phyloP scores from a whole-genome alignment of 768 basidiomycete genomes.

The Agaricus subrufescens region DNA sequence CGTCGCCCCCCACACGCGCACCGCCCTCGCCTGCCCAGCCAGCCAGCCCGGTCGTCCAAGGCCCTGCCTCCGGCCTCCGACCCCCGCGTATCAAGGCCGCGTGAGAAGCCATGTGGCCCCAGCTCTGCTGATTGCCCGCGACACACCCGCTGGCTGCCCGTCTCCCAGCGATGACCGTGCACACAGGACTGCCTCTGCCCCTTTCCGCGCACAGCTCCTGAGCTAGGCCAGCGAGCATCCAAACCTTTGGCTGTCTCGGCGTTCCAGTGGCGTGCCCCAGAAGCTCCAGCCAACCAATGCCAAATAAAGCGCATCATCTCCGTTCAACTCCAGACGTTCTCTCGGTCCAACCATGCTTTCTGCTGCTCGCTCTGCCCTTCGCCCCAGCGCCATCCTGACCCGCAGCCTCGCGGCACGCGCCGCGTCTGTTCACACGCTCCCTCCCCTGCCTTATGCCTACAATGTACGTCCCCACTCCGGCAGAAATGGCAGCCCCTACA shows the following conservation, averaged over 20 bases:
- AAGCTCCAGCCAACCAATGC: neutral
- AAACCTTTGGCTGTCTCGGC: too few relatives aligned
- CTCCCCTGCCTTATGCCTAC: slow-evolving; percentile 73
- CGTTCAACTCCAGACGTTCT: neutral
- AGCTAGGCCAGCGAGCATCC: too few relatives aligned
- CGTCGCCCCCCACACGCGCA: neutral
- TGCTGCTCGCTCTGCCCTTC: slow-evolving; percentile 2
- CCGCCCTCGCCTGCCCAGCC: too few relatives aligned
- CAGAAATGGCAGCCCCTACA: neutral
- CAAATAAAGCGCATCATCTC: slow-evolving; percentile 1
- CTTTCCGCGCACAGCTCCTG: too few relatives aligned
- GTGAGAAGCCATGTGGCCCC: too few relatives aligned
- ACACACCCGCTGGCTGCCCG: too few relatives aligned
- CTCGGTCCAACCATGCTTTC: neutral
- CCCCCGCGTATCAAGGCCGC: too few relatives aligned
- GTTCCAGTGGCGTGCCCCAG: neutral
- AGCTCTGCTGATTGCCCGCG: too few relatives aligned
- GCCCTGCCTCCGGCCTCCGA: too few relatives aligned
- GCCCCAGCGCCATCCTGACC: neutral
- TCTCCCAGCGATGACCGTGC: too few relatives aligned
- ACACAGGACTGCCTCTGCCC: too few relatives aligned
- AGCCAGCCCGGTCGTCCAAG: too few relatives aligned
- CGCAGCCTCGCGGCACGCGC: slow-evolving; percentile 5
- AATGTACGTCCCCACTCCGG: slow-evolving; percentile 27
- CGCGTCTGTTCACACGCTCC: slow-evolving; percentile 44